These are phyloP conservation scores for Naganishia sp. DNA, from an alignment of 1,284 basidiomycete genomes.

Conservation along the genomic window DNA sequence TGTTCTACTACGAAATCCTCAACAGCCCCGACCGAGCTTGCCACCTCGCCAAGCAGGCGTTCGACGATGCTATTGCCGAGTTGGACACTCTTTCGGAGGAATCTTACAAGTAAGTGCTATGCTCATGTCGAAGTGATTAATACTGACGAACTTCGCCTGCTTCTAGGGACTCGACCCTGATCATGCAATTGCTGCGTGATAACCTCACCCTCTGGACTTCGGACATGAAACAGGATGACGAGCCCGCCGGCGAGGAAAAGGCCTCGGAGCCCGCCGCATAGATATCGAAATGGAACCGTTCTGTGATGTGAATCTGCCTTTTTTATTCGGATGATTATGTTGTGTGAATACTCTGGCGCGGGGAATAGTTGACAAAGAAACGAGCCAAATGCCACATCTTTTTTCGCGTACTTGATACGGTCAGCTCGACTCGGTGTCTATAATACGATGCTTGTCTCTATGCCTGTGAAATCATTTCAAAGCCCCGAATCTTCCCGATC, in stretches of 20 bases:
- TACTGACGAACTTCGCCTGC: slow-evolving; percentile 28
- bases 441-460: slow-evolving; percentile 14
- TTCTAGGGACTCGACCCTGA: slow-evolving; percentile 78
- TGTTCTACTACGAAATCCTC: slow-evolving; percentile 99
- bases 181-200: slow-evolving; percentile 99
- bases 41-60: slow-evolving; percentile 99
- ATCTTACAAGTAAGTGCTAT: slow-evolving; percentile 81
- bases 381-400: not conserved
- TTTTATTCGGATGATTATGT: slow-evolving; percentile 30
- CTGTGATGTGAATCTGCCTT: slow-evolving; percentile 10
- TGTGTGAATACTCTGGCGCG: slow-evolving; percentile 27
- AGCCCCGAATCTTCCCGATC: not conserved
- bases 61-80: slow-evolving; percentile 99
- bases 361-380: slow-evolving; percentile 19
- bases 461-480: not conserved
- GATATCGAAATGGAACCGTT: slow-evolving; percentile 15
- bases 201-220: slow-evolving; percentile 98
- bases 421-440: slow-evolving; percentile 8
- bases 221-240: slow-evolving; percentile 68
- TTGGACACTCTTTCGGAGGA: slow-evolving; percentile 99
- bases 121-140: not conserved
- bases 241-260: slow-evolving; percentile 39
- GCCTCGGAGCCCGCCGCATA: slow-evolving; percentile 32
- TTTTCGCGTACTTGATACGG: slow-evolving; percentile 3
- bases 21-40: slow-evolving; percentile 97